Percentiles rank a stretch among this genome's conserved stretches.
These are phyloP conservation scores for Coemansia sp. DNA, from an alignment of 192 early-diverging fungal genomes.

Conservation along the genomic window DNA sequence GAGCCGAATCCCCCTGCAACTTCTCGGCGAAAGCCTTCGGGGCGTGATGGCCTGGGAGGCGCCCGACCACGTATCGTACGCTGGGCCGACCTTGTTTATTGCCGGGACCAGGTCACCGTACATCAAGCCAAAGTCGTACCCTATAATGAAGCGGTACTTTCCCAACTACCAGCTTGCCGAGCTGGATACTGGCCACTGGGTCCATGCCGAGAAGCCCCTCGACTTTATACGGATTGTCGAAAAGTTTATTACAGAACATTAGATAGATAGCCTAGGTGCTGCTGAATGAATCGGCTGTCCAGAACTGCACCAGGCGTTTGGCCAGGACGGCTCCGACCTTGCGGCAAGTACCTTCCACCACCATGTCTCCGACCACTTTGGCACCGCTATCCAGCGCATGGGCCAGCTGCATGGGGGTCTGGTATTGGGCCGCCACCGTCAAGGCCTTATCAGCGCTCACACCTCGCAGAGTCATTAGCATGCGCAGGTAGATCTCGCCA, in stretches of 20 bases:
- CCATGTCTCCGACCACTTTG: constrained; percentile 46
- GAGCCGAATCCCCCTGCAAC: constrained; percentile 72
- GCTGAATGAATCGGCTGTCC: constrained; percentile 48
- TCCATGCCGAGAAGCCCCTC: constrained; percentile 67
- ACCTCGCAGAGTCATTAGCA: constrained; percentile 81
- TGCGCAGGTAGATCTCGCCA: constrained; percentile 71
- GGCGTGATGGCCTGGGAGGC: constrained; percentile 53
- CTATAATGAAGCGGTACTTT: constrained; percentile 63
- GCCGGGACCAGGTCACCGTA: constrained; percentile 67
- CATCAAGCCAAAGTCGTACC: constrained; percentile 50
- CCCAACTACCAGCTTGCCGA: constrained; percentile 58
- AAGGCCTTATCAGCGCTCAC: constrained; percentile 80
- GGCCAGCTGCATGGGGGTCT: constrained; percentile 57
- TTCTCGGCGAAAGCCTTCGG: constrained; percentile 53
- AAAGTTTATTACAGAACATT: constrained; percentile 37
- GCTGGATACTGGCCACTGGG: constrained; percentile 91
- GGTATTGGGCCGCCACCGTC: constrained; percentile 61
- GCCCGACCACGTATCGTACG: constrained; percentile 37
- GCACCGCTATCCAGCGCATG: constrained; percentile 35
- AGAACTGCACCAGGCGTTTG: constrained; percentile 54
- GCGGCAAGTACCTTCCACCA: constrained; percentile 48
- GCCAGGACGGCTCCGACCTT: constrained; percentile 52
- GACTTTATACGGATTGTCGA: constrained; percentile 57
- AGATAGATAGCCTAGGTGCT: neutral
- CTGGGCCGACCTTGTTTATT: constrained; percentile 73